Base-by-base conservation (phyloP, 129 eudicot genomes). In the Flaveria linearis region DNA sequence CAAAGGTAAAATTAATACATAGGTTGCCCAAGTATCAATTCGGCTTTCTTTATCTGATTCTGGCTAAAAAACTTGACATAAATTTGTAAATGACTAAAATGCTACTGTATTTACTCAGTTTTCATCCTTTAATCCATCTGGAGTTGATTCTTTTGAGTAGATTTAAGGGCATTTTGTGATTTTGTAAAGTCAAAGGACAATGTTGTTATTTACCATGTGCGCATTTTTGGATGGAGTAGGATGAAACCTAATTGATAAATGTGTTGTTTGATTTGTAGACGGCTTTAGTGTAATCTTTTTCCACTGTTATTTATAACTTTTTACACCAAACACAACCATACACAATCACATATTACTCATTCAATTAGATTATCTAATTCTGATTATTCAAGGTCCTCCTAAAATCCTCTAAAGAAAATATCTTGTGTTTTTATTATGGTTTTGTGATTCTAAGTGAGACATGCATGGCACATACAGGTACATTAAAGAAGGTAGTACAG, bases 401-500 rank as follows among this genome's bases (percentile, higher is more conserved):
- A 45, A 8, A 45, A 45, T 45, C 50, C 50, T 28, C 4, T n/a
- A n/a, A 53, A 53, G 23, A 53, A 16, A n/a, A 0, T n/a, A 53
- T 17, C 12, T 53, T 55, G 25, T 17, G 23, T n/a, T 55, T 55
- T 7, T 17, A n/a, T 17, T 55, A 17, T 2, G 3, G 18, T 41
- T 84, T 75, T 10, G 61, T 82, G 71, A 71, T 14, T 62, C 43
- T 62, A 62, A 60, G 25, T 23, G n/a, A 60, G 66, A 60, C 63
- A 56, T 60, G 41, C 41, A 23, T 60, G 17, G 10, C 66, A 58
- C 68, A 33, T 63, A 62, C 86, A 95, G 99, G 56, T 89, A 89
- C 71, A 86, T 95, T 25, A 95, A 95, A 87, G 99, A 95, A 86
- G 99, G 99, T 70, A 95, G 94, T 74, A 95, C 96, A 0, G 97